phyloP scores from a whole-genome alignment of 768 basidiomycete genomes.

The Mycena pura region DNA sequence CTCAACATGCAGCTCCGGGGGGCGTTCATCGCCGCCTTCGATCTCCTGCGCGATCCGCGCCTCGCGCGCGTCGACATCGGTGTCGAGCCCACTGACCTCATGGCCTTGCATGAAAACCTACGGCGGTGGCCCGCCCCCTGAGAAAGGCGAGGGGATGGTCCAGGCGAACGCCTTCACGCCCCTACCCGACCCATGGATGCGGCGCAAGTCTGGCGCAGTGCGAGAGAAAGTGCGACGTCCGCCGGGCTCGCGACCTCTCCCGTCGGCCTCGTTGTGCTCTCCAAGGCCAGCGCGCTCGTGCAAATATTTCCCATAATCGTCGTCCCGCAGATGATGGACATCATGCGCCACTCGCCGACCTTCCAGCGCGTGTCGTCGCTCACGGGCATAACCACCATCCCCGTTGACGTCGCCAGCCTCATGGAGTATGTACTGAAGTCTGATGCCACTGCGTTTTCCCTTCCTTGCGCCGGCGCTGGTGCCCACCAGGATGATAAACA shows the following conservation, averaged over 20 bases:
- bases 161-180: not conserved
- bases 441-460: too few species aligned
- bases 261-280: not conserved
- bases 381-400: not conserved
- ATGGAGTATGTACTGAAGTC: not conserved
- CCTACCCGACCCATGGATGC: not conserved
- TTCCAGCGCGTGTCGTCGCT: not conserved
- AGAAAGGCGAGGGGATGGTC: not conserved
- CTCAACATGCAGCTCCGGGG: not conserved
- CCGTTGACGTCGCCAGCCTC: not conserved
- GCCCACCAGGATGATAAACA: slow-evolving; percentile 10
- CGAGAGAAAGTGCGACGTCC: not conserved
- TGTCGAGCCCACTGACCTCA: not conserved
- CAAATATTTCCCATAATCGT: not conserved
- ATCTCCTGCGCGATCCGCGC: not conserved
- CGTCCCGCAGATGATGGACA: not conserved
- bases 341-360: not conserved
- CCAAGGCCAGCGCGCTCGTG: not conserved
- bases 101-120: not conserved
- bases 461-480: too few species aligned
- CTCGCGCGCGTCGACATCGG: slow-evolving; percentile 2
- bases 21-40: not conserved
- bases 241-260: not conserved
- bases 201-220: not conserved
- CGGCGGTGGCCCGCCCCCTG: not conserved